Percentiles rank a stretch among this genome's conserved stretches.
Evolutionary conservation across 108 stramenopile genomes (phyloP).

Genomic region (Conticribra weissflogii): DNA sequence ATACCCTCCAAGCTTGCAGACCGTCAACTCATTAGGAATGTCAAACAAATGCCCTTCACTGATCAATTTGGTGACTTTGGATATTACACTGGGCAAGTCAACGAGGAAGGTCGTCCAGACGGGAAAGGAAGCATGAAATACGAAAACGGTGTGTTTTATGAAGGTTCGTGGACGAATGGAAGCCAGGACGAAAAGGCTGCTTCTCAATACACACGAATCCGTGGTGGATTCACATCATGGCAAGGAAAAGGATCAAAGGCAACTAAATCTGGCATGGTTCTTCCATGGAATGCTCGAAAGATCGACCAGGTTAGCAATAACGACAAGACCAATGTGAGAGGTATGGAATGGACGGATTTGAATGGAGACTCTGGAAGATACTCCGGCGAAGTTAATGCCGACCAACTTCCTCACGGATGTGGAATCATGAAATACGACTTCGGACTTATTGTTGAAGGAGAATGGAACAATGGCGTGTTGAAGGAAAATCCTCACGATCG

Average conservation of each 20-base stretch:
- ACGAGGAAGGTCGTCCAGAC: constrained; percentile 27
- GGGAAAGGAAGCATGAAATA: constrained; percentile 43
- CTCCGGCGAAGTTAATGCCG: constrained; percentile 30
- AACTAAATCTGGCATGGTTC: constrained; percentile 26
- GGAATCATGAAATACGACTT: constrained; percentile 71
- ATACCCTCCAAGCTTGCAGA: constrained; percentile 6
- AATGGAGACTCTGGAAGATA: constrained; percentile 40
- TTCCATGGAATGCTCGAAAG: constrained; percentile 44
- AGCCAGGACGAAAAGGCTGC: constrained; percentile 41
- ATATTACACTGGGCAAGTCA: constrained; percentile 34
- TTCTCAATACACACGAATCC: constrained; percentile 40
- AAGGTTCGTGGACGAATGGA: constrained; percentile 38
- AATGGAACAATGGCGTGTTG: constrained; percentile 61
- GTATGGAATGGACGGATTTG: constrained; percentile 44
- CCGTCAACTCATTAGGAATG: constrained; percentile 11
- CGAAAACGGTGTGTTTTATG: constrained; percentile 44
- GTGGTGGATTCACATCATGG: constrained; percentile 45
- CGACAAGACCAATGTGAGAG: constrained; percentile 36
- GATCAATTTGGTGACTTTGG: constrained; percentile 44
- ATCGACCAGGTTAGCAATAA: constrained; percentile 19
- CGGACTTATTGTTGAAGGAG: constrained; percentile 62
- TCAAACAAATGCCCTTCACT: constrained; percentile 40
- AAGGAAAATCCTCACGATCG: constrained; percentile 50
- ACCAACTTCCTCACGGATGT: constrained; percentile 54
- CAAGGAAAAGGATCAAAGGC: constrained; percentile 29